A percentile compares a stretch with the other conserved stretches of the same genome.
phyloP scores from a whole-genome alignment of 2,329 filamentous ascomycete species.

The Rhynchosporium secalis region DNA sequence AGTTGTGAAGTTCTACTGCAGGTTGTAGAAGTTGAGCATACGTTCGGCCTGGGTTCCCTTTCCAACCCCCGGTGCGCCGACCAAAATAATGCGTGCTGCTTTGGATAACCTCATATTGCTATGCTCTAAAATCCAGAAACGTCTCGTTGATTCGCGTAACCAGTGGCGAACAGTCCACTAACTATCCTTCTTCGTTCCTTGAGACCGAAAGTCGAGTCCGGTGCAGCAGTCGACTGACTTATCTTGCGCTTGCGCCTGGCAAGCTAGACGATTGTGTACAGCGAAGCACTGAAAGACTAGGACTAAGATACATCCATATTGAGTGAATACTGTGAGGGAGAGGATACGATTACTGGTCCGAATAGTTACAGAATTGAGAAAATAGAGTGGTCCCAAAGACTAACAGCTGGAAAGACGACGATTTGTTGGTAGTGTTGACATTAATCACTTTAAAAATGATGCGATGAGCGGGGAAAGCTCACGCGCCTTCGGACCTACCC shows the following conservation, averaged over 20 bases:
- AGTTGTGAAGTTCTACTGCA: too few relatives aligned
- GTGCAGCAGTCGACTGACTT: constrained; percentile 13
- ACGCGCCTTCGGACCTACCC: neutral
- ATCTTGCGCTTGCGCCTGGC: constrained; percentile 30
- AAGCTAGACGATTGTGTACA: constrained; percentile 20
- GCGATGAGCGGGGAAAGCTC: constrained; percentile 16
- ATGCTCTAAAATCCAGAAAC: constrained; percentile 3
- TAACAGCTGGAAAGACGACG: neutral
- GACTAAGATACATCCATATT: constrained; percentile 35
- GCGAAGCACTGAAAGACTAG: constrained; percentile 15
- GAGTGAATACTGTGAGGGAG: constrained; percentile 12
- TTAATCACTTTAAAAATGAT: constrained; percentile 7
- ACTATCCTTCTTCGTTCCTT: constrained; percentile 22
- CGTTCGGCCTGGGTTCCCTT: constrained; percentile 91
- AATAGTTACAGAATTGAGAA: constrained; percentile 11
- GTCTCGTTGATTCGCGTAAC: constrained; percentile 7
- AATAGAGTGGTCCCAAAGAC: neutral
- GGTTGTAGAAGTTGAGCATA: too few relatives aligned
- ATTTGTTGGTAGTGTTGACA: neutral
- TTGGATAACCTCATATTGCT: constrained; percentile 64
- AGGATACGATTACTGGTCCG: constrained; percentile 9
- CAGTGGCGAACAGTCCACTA: neutral
- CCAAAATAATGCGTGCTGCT: constrained; percentile 89
- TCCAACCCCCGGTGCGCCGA: constrained; percentile 87
- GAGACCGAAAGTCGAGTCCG: constrained; percentile 18